Percentiles rank a stretch among this genome's conserved stretches.
These are phyloP conservation scores for Penicillium sp. DNA, from an alignment of 2,329 filamentous ascomycete species.

Conservation along the genomic window DNA sequence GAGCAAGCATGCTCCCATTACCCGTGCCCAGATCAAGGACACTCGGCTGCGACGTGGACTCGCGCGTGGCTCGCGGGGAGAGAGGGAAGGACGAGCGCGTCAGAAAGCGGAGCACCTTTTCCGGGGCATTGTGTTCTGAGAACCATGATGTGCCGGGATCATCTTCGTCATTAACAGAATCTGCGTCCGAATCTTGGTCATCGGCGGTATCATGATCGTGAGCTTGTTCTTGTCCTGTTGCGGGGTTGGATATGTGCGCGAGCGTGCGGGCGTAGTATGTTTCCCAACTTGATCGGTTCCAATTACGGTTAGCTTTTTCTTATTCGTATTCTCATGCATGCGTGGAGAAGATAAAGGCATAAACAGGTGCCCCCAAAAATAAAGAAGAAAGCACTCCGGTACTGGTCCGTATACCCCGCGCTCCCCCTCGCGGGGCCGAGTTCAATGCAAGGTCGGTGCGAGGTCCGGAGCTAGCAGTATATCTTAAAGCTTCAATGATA, in stretches of 20 bases:
- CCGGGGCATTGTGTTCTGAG: slow-evolving; percentile 85
- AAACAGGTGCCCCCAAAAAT: too few species aligned
- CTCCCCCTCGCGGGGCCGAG: not conserved
- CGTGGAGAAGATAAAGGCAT: too few species aligned
- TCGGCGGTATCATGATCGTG: slow-evolving; percentile 35
- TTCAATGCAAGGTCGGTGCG: too few species aligned
- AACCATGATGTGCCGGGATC: slow-evolving; percentile 92
- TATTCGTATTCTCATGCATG: too few species aligned
- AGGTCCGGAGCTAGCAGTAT: not conserved
- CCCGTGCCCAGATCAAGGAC: slow-evolving; percentile 91
- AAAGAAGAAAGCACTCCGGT: not conserved
- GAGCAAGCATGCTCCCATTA: slow-evolving; percentile 88
- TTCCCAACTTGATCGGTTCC: slow-evolving; percentile 64
- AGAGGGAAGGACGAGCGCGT: slow-evolving; percentile 53
- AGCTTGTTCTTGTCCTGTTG: slow-evolving; percentile 6
- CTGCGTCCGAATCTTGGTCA: slow-evolving; percentile 70
- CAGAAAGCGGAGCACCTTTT: slow-evolving; percentile 75
- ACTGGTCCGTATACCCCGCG: not conserved
- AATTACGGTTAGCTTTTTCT: slow-evolving; percentile 4
- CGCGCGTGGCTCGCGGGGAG: slow-evolving; percentile 38
- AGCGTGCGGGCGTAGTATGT: slow-evolving; percentile 51
- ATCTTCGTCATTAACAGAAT: slow-evolving; percentile 74
- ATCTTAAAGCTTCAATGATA: slow-evolving; percentile 21
- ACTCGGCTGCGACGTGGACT: slow-evolving; percentile 27
- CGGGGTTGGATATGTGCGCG: slow-evolving; percentile 37